Percentiles rank a stretch among this genome's conserved stretches.
Conservation (phyloP, 208 protist species). For the Herpetomonas tarakana region DNA sequence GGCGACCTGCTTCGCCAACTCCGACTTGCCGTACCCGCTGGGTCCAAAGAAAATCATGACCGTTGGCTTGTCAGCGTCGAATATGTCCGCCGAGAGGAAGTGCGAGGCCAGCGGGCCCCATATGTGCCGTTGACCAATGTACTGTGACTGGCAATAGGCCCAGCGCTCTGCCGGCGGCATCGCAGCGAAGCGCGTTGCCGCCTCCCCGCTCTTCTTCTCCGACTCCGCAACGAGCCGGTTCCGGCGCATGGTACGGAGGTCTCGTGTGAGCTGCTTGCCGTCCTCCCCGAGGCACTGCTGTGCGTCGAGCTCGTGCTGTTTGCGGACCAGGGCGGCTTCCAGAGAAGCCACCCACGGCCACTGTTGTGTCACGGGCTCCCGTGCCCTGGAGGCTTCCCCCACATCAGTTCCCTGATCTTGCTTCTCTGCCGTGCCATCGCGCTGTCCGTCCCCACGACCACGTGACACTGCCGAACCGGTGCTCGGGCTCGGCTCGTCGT, state of each 20-base stretch:
- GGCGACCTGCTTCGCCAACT: slow-evolving; percentile 69
- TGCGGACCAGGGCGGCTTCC: slow-evolving; percentile 35
- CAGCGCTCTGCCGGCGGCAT: slow-evolving; percentile 36
- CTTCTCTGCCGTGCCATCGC: no score
- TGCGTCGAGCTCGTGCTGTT: slow-evolving; percentile 49
- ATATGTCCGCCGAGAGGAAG: slow-evolving; percentile 59
- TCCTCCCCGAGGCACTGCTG: slow-evolving; percentile 16
- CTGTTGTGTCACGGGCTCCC: not conserved
- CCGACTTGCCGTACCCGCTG: slow-evolving; percentile 83
- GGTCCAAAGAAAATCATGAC: slow-evolving; percentile 84
- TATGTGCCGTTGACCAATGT: slow-evolving; percentile 67
- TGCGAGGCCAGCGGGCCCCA: slow-evolving; percentile 49
- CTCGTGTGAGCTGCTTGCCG: slow-evolving; percentile 9
- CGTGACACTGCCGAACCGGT: not conserved
- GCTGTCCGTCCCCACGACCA: no score
- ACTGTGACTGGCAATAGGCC: slow-evolving; percentile 39
- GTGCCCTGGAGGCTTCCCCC: not conserved
- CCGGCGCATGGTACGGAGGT: slow-evolving; percentile 15
- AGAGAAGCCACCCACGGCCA: slow-evolving; percentile 31
- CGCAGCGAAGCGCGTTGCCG: not conserved
- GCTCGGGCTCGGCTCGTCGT: not conserved
- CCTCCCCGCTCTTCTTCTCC: not conserved
- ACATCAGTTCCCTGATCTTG: no score
- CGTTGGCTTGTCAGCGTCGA: slow-evolving; percentile 73
- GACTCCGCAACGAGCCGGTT: not conserved